Conservation (phyloP, 768 basidiomycete species). For the Auriscalpium vulgare region DNA sequence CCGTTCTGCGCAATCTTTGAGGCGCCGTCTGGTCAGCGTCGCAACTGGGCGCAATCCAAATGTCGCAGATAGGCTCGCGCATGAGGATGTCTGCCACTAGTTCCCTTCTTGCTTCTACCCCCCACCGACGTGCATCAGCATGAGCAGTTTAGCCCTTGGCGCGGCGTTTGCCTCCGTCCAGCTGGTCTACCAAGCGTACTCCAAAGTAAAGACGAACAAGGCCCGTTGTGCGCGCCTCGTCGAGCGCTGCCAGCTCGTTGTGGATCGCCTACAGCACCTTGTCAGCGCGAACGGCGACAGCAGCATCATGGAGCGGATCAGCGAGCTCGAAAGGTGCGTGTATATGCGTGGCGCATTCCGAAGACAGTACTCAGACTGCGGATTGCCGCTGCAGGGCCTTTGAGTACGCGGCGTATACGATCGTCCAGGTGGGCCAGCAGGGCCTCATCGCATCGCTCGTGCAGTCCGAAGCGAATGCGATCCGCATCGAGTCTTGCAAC, state of each 20-base stretch:
- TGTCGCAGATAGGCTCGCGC: no score
- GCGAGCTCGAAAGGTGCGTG: slow-evolving; percentile 10
- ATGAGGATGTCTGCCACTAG: no score
- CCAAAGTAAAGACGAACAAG: slow-evolving; percentile 13
- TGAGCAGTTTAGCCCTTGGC: slow-evolving; percentile 10
- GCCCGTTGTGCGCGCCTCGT: slow-evolving; percentile 14
- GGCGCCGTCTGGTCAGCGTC: no score
- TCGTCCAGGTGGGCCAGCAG: slow-evolving; percentile 11
- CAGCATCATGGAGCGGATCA: slow-evolving; percentile 3
- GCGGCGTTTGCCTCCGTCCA: slow-evolving; percentile 13
- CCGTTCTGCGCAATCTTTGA: no score
- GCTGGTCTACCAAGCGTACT: slow-evolving; percentile 12
- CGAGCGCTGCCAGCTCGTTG: slow-evolving; percentile 11
- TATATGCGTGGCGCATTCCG: neutral
- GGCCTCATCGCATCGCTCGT: slow-evolving; percentile 8
- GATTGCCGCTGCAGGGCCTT: slow-evolving; percentile 5
- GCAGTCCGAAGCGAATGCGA: slow-evolving; percentile 9
- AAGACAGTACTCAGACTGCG: neutral
- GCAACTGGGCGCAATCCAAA: no score
- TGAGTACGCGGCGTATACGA: slow-evolving; percentile 6
- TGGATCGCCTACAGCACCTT: slow-evolving; percentile 10
- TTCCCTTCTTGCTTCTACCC: no score
- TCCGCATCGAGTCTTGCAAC: slow-evolving; percentile 12
- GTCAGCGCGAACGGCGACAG: slow-evolving; percentile 2
- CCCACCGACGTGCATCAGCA: neutral